Percentiles rank a stretch among this genome's conserved stretches.
Evolutionary conservation across 768 basidiomycete species (phyloP).

Genomic region (Melanogaster broomeanus): DNA sequence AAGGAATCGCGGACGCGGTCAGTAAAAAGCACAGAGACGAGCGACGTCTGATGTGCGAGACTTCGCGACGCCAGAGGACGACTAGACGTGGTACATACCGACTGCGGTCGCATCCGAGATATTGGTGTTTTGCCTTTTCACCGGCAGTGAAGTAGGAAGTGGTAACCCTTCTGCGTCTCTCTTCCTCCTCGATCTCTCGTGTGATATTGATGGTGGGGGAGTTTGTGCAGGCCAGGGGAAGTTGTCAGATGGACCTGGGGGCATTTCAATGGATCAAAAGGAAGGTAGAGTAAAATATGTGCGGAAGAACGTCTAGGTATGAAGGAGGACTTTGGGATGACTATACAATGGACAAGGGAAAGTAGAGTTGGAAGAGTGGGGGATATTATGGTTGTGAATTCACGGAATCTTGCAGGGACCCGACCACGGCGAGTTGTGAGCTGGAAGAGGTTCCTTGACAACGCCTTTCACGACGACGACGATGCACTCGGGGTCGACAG

Average conservation of each 20-base stretch:
- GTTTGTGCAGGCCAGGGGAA: conserved; percentile 50
- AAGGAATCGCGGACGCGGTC: conserved; percentile 6
- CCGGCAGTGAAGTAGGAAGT: conserved; percentile 5
- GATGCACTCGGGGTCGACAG: conserved; percentile 21
- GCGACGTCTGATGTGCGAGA: conserved; percentile 7
- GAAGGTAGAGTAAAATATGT: conserved; percentile 21
- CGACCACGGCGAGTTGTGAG: conserved; percentile 33
- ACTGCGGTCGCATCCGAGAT: conserved; percentile 28
- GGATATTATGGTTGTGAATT: conserved; percentile 28
- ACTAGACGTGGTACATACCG: conserved; percentile 22
- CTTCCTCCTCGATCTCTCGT: conserved; percentile 34
- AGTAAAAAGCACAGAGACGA: conserved; percentile 8
- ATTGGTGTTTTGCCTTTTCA: conserved; percentile 23
- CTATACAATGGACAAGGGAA: conserved; percentile 21
- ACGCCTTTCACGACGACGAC: conserved; percentile 25
- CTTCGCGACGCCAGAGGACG: not conserved
- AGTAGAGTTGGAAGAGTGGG: conserved; percentile 17
- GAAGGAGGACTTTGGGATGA: conserved; percentile 23
- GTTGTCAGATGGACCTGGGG: conserved; percentile 32
- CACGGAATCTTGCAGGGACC: conserved; percentile 8
- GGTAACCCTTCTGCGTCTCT: conserved; percentile 33
- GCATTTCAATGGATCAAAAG: conserved; percentile 36
- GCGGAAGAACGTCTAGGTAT: conserved; percentile 18
- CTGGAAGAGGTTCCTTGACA: conserved; percentile 16
- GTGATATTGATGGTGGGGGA: conserved; percentile 27